phyloP scores from a whole-genome alignment of 2,329 filamentous ascomycete genomes.

The Arthrinium phaeospermum region DNA sequence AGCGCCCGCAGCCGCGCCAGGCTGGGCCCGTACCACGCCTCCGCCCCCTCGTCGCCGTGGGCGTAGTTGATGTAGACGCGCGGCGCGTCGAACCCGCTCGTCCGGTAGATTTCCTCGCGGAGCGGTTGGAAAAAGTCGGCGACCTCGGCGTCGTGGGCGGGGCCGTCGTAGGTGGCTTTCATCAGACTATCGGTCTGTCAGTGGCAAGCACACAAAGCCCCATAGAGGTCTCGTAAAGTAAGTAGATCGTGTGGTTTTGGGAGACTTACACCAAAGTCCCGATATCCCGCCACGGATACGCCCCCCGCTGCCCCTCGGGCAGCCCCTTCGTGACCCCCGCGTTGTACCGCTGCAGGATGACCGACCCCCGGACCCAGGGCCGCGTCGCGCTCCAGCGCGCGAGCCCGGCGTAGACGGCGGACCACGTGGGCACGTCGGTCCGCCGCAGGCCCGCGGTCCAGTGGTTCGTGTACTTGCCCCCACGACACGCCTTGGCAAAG shows the following conservation, averaged over 20 bases:
- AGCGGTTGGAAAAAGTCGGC: too few species aligned
- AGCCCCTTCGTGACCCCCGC: background rate
- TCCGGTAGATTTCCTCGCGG: background rate
- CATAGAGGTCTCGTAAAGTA: too few species aligned
- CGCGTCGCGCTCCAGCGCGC: background rate
- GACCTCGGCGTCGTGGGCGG: background rate
- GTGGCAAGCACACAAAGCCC: background rate
- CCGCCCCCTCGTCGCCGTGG: background rate
- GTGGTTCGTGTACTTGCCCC: background rate
- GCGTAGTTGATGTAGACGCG: background rate
- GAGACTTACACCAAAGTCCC: background rate
- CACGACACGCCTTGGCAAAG: background rate
- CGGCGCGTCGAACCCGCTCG: background rate
- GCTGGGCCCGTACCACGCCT: background rate
- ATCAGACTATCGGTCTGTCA: background rate
- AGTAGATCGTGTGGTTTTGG: background rate
- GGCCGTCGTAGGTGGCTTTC: background rate
- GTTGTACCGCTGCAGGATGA: background rate
- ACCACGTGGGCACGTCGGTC: background rate
- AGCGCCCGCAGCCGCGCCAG: background rate
- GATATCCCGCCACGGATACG: background rate
- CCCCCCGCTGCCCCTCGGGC: background rate
- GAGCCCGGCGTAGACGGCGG: background rate
- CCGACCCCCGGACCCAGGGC: background rate
- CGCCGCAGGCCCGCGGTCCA: background rate